A percentile compares a stretch with the other conserved stretches of the same genome.
These are phyloP conservation scores for Neofusicoccum cordaticola DNA, from an alignment of 2,329 filamentous ascomycete genomes.

Conservation along the genomic window DNA sequence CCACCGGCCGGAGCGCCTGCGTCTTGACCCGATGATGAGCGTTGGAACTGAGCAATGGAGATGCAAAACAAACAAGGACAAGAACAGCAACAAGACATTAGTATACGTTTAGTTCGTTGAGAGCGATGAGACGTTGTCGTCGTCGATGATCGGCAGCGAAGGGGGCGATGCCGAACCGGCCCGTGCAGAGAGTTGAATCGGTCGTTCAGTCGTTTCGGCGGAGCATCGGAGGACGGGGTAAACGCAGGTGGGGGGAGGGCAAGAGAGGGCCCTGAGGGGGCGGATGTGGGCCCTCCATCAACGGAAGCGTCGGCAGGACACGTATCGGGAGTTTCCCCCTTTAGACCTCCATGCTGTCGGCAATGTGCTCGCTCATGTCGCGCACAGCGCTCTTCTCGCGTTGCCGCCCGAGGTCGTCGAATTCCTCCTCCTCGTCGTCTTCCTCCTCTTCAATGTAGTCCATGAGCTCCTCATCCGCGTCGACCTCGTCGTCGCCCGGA, in stretches of 20 bases:
- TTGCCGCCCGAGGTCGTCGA: conserved; percentile 35
- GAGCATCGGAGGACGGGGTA: not conserved
- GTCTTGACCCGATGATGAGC: conserved; percentile 14
- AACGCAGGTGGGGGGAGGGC: too few species aligned
- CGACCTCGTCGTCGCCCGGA: conserved; percentile 35
- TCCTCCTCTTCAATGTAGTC: conserved; percentile 18
- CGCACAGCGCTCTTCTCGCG: conserved; percentile 39
- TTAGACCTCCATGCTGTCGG: conserved; percentile 54
- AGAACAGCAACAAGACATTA: not conserved
- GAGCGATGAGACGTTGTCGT: not conserved
- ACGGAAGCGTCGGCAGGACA: conserved; percentile 7
- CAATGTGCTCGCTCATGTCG: conserved; percentile 53
- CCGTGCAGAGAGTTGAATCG: not conserved
- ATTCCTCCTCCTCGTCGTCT: conserved; percentile 24
- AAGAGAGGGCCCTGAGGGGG: too few species aligned
- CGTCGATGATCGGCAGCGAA: not conserved
- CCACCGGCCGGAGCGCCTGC: conserved; percentile 16
- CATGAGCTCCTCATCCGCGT: conserved; percentile 29
- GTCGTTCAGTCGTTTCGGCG: not conserved
- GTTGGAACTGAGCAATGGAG: not conserved
- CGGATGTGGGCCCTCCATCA: too few species aligned
- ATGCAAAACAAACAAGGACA: not conserved
- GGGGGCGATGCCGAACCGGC: not conserved
- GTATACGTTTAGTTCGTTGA: not conserved
- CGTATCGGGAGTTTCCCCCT: not conserved